Conservation (phyloP, 371 early-diverging fungal genomes). For the Nematocida minor region DNA sequence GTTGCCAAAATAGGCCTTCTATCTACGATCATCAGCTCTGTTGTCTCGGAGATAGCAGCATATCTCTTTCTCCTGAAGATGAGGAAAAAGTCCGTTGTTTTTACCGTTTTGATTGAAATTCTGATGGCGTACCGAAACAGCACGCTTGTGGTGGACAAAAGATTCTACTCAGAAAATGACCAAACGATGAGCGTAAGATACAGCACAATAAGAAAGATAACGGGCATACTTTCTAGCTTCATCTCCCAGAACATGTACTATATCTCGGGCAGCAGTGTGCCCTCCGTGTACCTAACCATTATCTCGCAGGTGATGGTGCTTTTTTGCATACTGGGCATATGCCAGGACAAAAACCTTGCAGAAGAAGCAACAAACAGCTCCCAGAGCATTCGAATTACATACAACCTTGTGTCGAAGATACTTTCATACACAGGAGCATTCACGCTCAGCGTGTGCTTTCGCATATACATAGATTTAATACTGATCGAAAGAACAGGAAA, state of each 20-base stretch:
- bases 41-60: slow-evolving; percentile 43
- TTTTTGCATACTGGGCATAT: slow-evolving; percentile 8
- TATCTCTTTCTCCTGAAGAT: slow-evolving; percentile 48
- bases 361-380: background rate
- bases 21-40: slow-evolving; percentile 40
- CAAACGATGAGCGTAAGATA: slow-evolving; percentile 15
- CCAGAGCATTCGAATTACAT: background rate
- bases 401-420: slow-evolving; percentile 6
- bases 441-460: slow-evolving; percentile 53
- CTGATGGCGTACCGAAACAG: slow-evolving; percentile 49
- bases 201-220: slow-evolving; percentile 43
- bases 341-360: background rate
- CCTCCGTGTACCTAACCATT: slow-evolving; percentile 38
- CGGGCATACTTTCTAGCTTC: slow-evolving; percentile 52
- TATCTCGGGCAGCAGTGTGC: slow-evolving; percentile 15
- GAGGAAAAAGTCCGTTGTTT: slow-evolving; percentile 21
- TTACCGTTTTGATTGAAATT: slow-evolving; percentile 29
- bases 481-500: slow-evolving; percentile 58
- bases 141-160: slow-evolving; percentile 40
- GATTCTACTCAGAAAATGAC: slow-evolving; percentile 20
- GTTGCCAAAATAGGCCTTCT: slow-evolving; percentile 43
- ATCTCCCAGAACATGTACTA: slow-evolving; percentile 58
- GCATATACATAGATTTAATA: slow-evolving; percentile 54
- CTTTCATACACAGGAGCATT: slow-evolving; percentile 48
- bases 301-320: slow-evolving; percentile 28